Conservation (phyloP, 257 asterid species). For the Solanum habrochaites region DNA sequence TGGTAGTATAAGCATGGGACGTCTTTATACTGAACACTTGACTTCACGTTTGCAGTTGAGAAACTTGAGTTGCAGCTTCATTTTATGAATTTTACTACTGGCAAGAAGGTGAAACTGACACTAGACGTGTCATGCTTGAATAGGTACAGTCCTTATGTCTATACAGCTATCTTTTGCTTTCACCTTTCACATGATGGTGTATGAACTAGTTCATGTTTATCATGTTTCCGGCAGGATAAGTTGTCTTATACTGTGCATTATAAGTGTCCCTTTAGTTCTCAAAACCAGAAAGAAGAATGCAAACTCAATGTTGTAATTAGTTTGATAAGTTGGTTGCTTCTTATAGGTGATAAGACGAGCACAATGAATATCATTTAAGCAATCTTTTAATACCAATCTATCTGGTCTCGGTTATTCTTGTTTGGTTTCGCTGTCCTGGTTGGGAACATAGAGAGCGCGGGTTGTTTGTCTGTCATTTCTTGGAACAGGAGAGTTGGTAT, state of each 20-base stretch:
- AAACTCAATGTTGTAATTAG: neutral
- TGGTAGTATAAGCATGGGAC: neutral
- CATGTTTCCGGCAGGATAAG: neutral
- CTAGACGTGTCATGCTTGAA: constrained; percentile 78
- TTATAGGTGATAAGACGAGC: neutral
- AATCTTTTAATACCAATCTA: neutral
- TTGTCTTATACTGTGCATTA: neutral
- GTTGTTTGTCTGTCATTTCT: neutral
- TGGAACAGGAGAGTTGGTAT: neutral
- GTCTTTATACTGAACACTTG: neutral
- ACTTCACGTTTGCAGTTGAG: constrained; percentile 42
- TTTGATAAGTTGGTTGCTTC: neutral
- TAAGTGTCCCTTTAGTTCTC: neutral
- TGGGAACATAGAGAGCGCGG: neutral
- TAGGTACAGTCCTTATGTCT: constrained; percentile 31
- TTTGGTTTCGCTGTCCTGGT: neutral
- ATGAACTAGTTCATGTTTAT: neutral
- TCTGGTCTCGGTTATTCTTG: neutral
- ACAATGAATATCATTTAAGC: neutral
- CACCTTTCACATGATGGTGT: neutral
- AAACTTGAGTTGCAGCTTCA: constrained; percentile 50
- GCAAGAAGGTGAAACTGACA: constrained; percentile 49
- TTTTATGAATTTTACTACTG: constrained; percentile 40
- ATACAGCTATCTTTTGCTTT: neutral
- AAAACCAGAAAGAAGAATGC: neutral